Evolutionary conservation across 1,139 yeast species (phyloP).

Genomic region (Scheffersomyces parashehatae): DNA sequence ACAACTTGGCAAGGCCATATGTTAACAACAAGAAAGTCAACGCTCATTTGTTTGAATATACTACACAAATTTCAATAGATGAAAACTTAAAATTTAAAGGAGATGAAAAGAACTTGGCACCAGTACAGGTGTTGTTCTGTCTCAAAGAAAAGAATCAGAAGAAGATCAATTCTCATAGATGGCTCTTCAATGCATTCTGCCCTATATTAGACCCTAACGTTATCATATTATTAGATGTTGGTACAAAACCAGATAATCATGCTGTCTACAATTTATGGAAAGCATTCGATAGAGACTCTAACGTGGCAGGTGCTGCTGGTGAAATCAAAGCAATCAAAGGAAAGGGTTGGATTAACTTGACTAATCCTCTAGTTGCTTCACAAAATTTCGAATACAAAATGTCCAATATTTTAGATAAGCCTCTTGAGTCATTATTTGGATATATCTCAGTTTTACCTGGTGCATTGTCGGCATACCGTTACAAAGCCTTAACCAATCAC

Average conservation of each 20-base stretch:
- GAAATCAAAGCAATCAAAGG: constrained; percentile 95
- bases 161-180: constrained; percentile 91
- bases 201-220: constrained; percentile 90
- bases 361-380: constrained; percentile 92
- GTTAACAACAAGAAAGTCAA: constrained; percentile 89
- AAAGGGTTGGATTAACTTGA: constrained; percentile 71
- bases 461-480: constrained; percentile 92
- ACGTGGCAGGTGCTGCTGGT: constrained; percentile 98
- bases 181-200: constrained; percentile 92
- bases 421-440: constrained; percentile 90
- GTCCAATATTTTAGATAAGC: constrained; percentile 94
- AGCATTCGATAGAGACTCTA: constrained; percentile 92
- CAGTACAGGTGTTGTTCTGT: constrained; percentile 90
- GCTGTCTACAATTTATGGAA: constrained; percentile 94
- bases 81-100: constrained; percentile 80
- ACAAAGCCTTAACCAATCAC: constrained; percentile 80
- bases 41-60: constrained; percentile 92
- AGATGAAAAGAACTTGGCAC: constrained; percentile 79
- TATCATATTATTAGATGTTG: constrained; percentile 82
- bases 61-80: constrained; percentile 86
- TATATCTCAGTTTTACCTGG: constrained; percentile 95
- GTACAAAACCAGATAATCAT: constrained; percentile 82
- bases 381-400: constrained; percentile 96
- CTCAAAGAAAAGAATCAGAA: constrained; percentile 85
- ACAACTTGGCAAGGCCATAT: constrained; percentile 89